Percentiles rank a stretch among this genome's conserved stretches.
Evolutionary conservation across 305 asterid genomes (phyloP).

Genomic region (Fraxinus velutina): DNA sequence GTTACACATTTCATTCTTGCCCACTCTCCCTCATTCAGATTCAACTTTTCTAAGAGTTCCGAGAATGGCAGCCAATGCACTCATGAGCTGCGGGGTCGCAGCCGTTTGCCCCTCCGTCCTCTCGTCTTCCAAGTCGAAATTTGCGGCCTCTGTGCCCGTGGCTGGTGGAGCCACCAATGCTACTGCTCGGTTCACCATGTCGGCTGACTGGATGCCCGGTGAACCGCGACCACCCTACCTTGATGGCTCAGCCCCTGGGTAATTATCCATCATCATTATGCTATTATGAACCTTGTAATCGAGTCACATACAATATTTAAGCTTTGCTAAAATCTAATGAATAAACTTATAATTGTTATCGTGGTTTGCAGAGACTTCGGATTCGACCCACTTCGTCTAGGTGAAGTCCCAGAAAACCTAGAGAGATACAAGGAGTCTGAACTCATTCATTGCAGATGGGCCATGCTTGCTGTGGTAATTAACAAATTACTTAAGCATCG

Average conservation of each 20-base stretch:
- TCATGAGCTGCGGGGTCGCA: slow-evolving; percentile 76
- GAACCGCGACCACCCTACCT: slow-evolving; percentile 91
- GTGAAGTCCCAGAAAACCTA: slow-evolving; percentile 78
- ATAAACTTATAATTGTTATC: background rate
- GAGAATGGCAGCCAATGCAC: slow-evolving; percentile 62
- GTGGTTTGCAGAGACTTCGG: slow-evolving; percentile 73
- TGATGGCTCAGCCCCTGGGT: slow-evolving; percentile 96
- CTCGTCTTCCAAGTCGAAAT: slow-evolving; percentile 72
- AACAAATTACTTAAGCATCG: background rate
- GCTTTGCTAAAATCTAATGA: background rate
- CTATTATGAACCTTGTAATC: background rate
- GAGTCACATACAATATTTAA: background rate
- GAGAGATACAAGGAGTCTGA: slow-evolving; percentile 94
- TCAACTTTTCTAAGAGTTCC: background rate
- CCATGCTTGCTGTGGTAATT: slow-evolving; percentile 87
- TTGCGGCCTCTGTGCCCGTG: slow-evolving; percentile 37
- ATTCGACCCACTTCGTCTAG: slow-evolving; percentile 86
- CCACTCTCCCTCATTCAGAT: background rate
- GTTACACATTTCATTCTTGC: background rate
- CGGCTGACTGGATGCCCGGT: slow-evolving; percentile 97
- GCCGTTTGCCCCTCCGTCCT: slow-evolving; percentile 67
- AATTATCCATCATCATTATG: slow-evolving; percentile 1
- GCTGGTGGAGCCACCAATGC: slow-evolving; percentile 29
- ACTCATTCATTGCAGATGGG: slow-evolving; percentile 94
- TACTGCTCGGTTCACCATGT: slow-evolving; percentile 56